phyloP scores from a whole-genome alignment of 2,329 filamentous ascomycete genomes.

The Triangularia verruculosa region DNA sequence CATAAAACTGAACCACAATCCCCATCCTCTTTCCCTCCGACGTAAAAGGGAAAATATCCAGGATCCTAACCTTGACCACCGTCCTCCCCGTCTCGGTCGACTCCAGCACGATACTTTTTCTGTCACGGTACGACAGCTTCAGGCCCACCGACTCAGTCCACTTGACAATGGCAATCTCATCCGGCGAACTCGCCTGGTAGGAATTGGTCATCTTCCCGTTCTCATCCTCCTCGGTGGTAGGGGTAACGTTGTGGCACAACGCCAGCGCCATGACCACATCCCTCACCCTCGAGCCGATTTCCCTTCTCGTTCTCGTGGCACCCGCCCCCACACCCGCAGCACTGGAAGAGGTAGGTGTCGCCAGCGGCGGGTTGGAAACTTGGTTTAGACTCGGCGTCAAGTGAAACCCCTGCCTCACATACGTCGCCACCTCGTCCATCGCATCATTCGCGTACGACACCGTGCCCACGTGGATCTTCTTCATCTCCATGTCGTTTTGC shows the following conservation, averaged over 20 bases:
- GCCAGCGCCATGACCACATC: conserved; percentile 91
- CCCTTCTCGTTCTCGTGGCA: conserved; percentile 80
- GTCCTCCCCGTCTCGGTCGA: conserved; percentile 69
- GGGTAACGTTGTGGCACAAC: conserved; percentile 95
- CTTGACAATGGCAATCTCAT: conserved; percentile 95
- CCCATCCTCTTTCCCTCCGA: conserved; percentile 98
- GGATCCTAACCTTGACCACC: conserved; percentile 80
- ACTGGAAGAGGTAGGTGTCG: conserved; percentile 67
- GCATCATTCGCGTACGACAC: conserved; percentile 98
- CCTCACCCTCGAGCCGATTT: conserved; percentile 89
- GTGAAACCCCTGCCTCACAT: conserved; percentile 80
- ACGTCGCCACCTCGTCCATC: conserved; percentile 92
- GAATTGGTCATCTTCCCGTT: conserved; percentile 73
- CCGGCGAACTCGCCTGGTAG: conserved; percentile 95
- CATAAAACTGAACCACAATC: conserved; percentile 84
- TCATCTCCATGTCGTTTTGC: conserved; percentile 98
- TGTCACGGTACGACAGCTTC: conserved; percentile 78
- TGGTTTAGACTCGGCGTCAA: conserved; percentile 45
- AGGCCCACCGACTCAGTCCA: conserved; percentile 94
- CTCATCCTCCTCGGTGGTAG: conserved; percentile 81
- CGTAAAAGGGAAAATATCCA: conserved; percentile 96
- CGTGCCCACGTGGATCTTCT: conserved; percentile 96
- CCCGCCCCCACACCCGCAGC: conserved; percentile 57
- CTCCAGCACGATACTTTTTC: conserved; percentile 79
- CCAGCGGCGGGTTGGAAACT: conserved; percentile 50